phyloP scores from a whole-genome alignment of 1,139 yeast species.

The Geotrichum histeridarum region DNA sequence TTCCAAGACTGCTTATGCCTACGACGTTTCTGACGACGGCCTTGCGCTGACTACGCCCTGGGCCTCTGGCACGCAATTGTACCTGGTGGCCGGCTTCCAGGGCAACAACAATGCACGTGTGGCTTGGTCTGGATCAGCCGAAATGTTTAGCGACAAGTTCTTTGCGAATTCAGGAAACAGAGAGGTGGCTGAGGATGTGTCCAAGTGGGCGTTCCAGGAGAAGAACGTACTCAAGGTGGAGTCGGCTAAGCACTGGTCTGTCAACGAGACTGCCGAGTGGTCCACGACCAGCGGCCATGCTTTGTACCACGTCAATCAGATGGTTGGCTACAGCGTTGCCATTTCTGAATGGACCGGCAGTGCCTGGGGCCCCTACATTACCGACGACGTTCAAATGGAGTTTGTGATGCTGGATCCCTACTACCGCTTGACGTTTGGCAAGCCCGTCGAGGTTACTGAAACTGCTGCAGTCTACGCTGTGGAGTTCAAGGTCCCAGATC shows the following conservation, averaged over 20 bases:
- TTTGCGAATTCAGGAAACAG: constrained; percentile 32
- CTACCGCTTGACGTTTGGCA: constrained; percentile 57
- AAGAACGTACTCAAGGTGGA: constrained; percentile 57
- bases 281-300: constrained; percentile 25
- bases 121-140: constrained; percentile 70
- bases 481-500: constrained; percentile 79
- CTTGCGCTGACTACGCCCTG: constrained; percentile 44
- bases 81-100: constrained; percentile 75
- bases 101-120: constrained; percentile 74
- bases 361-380: constrained; percentile 67
- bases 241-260: constrained; percentile 43
- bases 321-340: constrained; percentile 47
- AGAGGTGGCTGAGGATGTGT: constrained; percentile 46
- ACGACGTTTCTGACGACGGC: constrained; percentile 46
- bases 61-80: constrained; percentile 81
- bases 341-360: constrained; percentile 56
- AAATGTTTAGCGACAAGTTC: constrained; percentile 44
- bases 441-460: constrained; percentile 29
- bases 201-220: constrained; percentile 73
- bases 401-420: constrained; percentile 93
- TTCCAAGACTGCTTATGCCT: constrained; percentile 61
- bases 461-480: constrained; percentile 44
- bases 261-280: constrained; percentile 30
- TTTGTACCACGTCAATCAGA: constrained; percentile 66
- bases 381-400: constrained; percentile 69